Base-by-base conservation (phyloP, 2,329 filamentous ascomycete genomes). In the Fusarium duplospermum region DNA sequence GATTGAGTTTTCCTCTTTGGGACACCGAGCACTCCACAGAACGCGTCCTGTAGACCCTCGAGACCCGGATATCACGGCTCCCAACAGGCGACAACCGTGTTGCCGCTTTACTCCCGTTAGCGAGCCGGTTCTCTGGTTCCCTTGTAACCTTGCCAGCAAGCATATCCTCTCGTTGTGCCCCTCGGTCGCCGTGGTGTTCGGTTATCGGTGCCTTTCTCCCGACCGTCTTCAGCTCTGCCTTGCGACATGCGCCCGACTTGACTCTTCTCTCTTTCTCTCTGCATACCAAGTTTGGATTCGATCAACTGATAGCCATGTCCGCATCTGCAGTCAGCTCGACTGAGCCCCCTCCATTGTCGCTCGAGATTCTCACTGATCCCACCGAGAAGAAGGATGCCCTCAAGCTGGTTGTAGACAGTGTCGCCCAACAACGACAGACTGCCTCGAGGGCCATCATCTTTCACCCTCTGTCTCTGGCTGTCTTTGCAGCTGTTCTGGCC, bases 371-470 rank as follows among this genome's bases (percentile, higher is more conserved):
- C 50, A 85, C 85, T 42, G 77, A 77, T 45, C 83, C 89, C 56
- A 80, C 84, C 52, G 92, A 94, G 78, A 90, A 91, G 79, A 84
- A 90, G 72, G 87, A 90, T 66, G 92, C 92, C 14, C 86, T 97
- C 64, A 89, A 89, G 70, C 88, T 97, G 20, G 87, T 97, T 56
- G 91, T 93, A 62, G 94, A 96, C 83, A 94, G 92, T 73, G 90
- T 97, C 65, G 93, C 94, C 29, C 93, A 97, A 80, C 94, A 96
- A 83, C 91, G 93, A 62, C 92, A 94, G 81, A 82, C 88, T 6
- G 91, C 93, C 9, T 89, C 91, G 16, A 84, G 85, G 59, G 84
- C 89, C 69, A 84, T 96, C 69, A 87, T 94, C 72, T 89, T 89
- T 78, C 89, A 94, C 82, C 90, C 89, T 0, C 79, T 87, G 24